Evolutionary conservation across 2,329 filamentous ascomycete genomes (phyloP).

Genomic region (Nemania diffusa): DNA sequence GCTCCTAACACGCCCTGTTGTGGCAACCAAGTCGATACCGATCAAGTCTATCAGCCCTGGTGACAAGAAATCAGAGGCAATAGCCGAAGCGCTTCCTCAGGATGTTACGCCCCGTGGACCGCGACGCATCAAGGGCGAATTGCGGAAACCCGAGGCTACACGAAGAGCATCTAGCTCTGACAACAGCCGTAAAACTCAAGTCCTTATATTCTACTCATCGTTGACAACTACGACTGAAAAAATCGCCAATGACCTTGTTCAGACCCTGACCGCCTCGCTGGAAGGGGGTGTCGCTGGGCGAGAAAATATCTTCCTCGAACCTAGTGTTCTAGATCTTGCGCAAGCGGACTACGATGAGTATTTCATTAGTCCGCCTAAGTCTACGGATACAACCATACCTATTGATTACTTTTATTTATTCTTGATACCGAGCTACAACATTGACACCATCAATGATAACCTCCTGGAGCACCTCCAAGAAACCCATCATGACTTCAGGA

Average conservation of each 20-base stretch:
- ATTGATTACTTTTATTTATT: slow-evolving; percentile 83
- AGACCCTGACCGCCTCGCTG: slow-evolving; percentile 64
- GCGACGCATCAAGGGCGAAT: slow-evolving; percentile 59
- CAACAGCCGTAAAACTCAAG: slow-evolving; percentile 66
- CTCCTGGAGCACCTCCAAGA: slow-evolving; percentile 89
- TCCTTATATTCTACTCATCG: slow-evolving; percentile 89
- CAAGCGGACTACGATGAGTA: slow-evolving; percentile 94
- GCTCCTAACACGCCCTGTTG: slow-evolving; percentile 33
- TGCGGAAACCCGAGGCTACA: slow-evolving; percentile 51
- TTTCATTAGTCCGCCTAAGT: slow-evolving; percentile 81
- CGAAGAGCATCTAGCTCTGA: slow-evolving; percentile 46
- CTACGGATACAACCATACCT: slow-evolving; percentile 54
- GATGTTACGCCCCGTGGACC: slow-evolving; percentile 56
- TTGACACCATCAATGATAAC: slow-evolving; percentile 88
- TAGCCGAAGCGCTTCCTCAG: slow-evolving; percentile 38
- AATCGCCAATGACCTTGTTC: slow-evolving; percentile 72
- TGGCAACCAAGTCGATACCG: slow-evolving; percentile 23
- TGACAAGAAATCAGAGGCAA: slow-evolving; percentile 36
- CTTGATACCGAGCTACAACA: slow-evolving; percentile 91
- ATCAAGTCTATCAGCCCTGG: neutral
- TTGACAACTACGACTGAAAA: slow-evolving; percentile 85
- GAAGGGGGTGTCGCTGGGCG: slow-evolving; percentile 57
- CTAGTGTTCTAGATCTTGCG: slow-evolving; percentile 79
- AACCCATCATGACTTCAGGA: slow-evolving; percentile 95
- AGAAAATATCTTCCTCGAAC: slow-evolving; percentile 59